Conservation (phyloP, 2,329 filamentous ascomycete genomes). For the Monosporascus sp. region DNA sequence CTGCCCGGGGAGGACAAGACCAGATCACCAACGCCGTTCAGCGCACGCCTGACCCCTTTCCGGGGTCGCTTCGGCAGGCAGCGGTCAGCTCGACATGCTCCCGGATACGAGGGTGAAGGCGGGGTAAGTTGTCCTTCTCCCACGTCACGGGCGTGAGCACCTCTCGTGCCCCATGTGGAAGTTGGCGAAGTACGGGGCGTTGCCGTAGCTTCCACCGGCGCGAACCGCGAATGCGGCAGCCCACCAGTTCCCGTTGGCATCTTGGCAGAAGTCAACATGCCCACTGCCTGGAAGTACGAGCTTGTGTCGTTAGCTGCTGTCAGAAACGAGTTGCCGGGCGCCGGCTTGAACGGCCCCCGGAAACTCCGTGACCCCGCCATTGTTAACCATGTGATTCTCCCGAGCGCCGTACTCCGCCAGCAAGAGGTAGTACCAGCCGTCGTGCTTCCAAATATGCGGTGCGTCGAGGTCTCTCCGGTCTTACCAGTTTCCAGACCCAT, state of each 20-base stretch:
- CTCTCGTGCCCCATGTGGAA: conserved; percentile 7
- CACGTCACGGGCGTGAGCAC: conserved; percentile 6
- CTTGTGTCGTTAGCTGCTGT: conserved; percentile 12
- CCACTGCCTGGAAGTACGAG: conserved; percentile 11
- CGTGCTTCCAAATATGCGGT: conserved; percentile 33
- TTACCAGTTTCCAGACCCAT: conserved; percentile 1
- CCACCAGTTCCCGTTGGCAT: conserved; percentile 12
- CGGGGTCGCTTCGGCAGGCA: background rate
- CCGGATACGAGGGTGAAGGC: background rate
- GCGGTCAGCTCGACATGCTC: background rate
- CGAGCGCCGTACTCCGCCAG: conserved; percentile 36
- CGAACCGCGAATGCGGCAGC: conserved; percentile 6
- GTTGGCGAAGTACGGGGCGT: background rate
- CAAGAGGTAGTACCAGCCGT: conserved; percentile 35
- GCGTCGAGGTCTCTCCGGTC: conserved; percentile 24
- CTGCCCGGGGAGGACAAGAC: background rate
- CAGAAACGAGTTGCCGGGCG: conserved; percentile 24
- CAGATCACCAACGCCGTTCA: background rate
- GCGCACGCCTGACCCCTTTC: background rate
- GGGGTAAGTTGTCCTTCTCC: background rate
- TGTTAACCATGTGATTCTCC: conserved; percentile 24
- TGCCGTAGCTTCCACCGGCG: conserved; percentile 3
- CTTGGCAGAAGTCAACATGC: conserved; percentile 11
- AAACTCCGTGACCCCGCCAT: conserved; percentile 22
- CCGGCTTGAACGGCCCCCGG: conserved; percentile 26